These are phyloP conservation scores for Lactifluus subvellereus DNA, from an alignment of 768 basidiomycete genomes.

Conservation along the genomic window DNA sequence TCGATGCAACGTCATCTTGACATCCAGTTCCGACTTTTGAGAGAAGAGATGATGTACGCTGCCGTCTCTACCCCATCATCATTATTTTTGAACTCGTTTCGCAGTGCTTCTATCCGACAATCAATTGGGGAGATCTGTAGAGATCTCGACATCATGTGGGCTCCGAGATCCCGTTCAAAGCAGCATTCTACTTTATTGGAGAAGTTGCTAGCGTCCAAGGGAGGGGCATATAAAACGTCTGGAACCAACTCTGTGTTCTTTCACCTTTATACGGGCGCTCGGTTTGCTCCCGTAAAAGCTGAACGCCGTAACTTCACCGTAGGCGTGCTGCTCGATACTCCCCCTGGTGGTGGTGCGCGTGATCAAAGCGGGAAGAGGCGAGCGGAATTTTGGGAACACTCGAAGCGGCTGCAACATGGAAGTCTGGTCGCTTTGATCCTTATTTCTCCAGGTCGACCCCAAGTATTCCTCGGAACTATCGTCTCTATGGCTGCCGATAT, in stretches of 20 bases:
- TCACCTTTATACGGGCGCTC: constrained; percentile 53
- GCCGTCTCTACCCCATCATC: not conserved
- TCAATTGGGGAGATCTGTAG: constrained; percentile 21
- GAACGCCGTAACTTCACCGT: constrained; percentile 50
- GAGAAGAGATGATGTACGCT: constrained; percentile 64
- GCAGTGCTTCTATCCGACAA: constrained; percentile 24
- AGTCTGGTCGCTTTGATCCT: constrained; percentile 55
- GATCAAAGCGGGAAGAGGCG: constrained; percentile 36
- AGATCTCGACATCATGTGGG: constrained; percentile 22
- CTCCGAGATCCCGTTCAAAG: not conserved
- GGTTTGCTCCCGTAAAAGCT: constrained; percentile 42
- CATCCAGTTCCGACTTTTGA: constrained; percentile 66
- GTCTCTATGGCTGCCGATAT: constrained; percentile 42
- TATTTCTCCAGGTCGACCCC: constrained; percentile 27
- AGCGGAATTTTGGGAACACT: constrained; percentile 54
- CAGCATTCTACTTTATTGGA: constrained; percentile 36
- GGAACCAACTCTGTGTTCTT: constrained; percentile 49
- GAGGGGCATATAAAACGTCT: constrained; percentile 51
- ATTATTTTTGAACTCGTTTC: not conserved
- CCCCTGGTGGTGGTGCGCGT: constrained; percentile 52
- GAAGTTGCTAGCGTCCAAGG: constrained; percentile 43
- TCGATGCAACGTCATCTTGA: constrained; percentile 67
- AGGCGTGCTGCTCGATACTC: constrained; percentile 43
- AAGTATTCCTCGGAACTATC: constrained; percentile 50
- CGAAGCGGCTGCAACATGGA: constrained; percentile 55